A percentile compares a stretch with the other conserved stretches of the same genome.
phyloP scores from a whole-genome alignment of 352 stramenopile species.

The Phytophthora citricola region DNA sequence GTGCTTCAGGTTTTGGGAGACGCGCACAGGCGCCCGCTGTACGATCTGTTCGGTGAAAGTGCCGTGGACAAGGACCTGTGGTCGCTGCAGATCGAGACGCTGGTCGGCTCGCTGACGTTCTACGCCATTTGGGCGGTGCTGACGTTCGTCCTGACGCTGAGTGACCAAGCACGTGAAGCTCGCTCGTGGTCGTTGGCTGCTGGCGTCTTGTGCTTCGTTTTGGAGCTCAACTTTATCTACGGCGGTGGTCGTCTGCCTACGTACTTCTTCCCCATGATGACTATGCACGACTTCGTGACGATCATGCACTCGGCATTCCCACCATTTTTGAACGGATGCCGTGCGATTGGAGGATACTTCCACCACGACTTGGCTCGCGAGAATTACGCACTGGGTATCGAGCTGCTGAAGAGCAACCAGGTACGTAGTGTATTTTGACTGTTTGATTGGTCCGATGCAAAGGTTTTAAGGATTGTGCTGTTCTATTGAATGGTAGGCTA shows the following conservation, averaged over 20 bases:
- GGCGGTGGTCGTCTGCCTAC: constrained; percentile 59
- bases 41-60: constrained; percentile 96
- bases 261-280: constrained; percentile 79
- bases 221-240: constrained; percentile 94
- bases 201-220: constrained; percentile 93
- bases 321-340: constrained; percentile 96
- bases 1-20: constrained; percentile 72
- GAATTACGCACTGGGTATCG: constrained; percentile 77
- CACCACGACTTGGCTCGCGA: constrained; percentile 71
- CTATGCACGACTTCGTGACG: constrained; percentile 93
- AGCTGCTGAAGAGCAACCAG: constrained; percentile 85
- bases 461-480: constrained; percentile 4
- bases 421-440: constrained; percentile 27
- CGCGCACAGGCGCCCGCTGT: constrained; percentile 93
- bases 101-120: constrained; percentile 94
- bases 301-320: constrained; percentile 95
- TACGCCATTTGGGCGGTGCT: constrained; percentile 97
- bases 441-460: background rate
- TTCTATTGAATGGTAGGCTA: constrained; percentile 46
- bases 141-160: constrained; percentile 95
- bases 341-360: constrained; percentile 94
- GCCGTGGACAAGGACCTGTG: constrained; percentile 91
- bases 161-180: constrained; percentile 87
- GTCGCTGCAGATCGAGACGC: constrained; percentile 88
- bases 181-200: constrained; percentile 95